Percentiles rank a stretch among this genome's conserved stretches.
These are phyloP conservation scores for Harringtonia lauricola DNA, from an alignment of 2,329 filamentous ascomycete genomes.

Conservation along the genomic window DNA sequence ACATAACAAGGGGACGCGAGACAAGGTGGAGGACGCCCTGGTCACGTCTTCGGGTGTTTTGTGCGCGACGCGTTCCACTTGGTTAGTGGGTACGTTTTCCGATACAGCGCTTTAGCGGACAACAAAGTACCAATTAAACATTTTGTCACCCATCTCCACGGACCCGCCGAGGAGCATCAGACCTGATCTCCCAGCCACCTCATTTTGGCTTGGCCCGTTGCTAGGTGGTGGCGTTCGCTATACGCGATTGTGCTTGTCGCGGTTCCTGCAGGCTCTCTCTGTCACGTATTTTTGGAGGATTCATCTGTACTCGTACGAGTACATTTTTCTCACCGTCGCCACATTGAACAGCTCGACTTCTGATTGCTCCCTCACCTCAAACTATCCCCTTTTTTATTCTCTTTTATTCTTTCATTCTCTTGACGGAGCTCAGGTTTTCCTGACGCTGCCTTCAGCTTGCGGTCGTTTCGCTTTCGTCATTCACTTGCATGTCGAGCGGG, in stretches of 20 bases:
- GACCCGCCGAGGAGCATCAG: conserved; percentile 5
- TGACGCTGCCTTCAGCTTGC: neutral
- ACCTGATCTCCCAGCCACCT: neutral
- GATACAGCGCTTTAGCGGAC: accelerated
- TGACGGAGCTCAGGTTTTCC: neutral
- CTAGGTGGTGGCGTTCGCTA: too few species aligned
- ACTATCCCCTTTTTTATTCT: neutral
- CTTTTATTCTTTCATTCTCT: neutral
- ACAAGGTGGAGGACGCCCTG: neutral
- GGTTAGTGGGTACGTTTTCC: conserved; percentile 5
- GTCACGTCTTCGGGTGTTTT: neutral
- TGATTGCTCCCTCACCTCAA: too few species aligned
- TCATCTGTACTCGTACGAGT: too few species aligned
- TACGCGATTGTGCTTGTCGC: too few species aligned
- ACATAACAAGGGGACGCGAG: neutral
- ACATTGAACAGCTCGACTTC: too few species aligned
- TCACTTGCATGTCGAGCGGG: too few species aligned
- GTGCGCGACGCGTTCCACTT: neutral
- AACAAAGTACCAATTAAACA: conserved; percentile 6
- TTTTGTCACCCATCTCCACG: neutral
- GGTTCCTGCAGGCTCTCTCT: too few species aligned
- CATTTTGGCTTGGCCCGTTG: neutral
- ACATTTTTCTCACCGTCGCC: too few species aligned
- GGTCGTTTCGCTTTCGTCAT: too few species aligned
- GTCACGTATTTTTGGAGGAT: too few species aligned